phyloP scores from a whole-genome alignment of 2,329 filamentous ascomycete genomes.

The Esteya vermicola region DNA sequence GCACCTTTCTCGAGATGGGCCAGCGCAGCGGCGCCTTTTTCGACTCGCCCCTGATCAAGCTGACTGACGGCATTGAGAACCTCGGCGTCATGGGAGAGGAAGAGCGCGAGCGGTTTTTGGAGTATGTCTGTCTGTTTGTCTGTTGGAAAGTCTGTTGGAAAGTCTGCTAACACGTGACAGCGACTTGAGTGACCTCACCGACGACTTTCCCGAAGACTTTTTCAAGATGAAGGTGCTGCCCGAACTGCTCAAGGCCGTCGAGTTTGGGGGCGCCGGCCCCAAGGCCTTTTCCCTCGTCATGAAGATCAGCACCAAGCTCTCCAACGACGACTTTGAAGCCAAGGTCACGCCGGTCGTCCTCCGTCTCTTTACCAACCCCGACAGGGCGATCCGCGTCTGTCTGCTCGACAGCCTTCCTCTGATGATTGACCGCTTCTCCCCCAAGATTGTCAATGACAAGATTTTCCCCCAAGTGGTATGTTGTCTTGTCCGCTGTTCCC shows the following conservation, averaged over 20 bases:
- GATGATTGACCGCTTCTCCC: constrained; percentile 83
- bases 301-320: constrained; percentile 78
- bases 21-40: constrained; percentile 75
- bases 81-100: constrained; percentile 74
- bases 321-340: constrained; percentile 76
- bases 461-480: constrained; percentile 86
- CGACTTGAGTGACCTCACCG: constrained; percentile 71
- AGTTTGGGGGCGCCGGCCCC: constrained; percentile 89
- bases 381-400: constrained; percentile 82
- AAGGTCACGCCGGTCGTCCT: constrained; percentile 78
- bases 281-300: constrained; percentile 80
- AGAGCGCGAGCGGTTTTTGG: constrained; percentile 74
- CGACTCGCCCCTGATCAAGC: constrained; percentile 77
- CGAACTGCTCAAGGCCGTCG: constrained; percentile 94
- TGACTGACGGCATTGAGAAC: constrained; percentile 87
- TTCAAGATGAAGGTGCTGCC: constrained; percentile 95
- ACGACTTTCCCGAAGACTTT: constrained; percentile 95
- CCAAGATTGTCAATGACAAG: constrained; percentile 86
- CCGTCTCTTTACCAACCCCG: constrained; percentile 77
- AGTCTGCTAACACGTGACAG: constrained; percentile 14
- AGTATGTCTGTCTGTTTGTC: constrained; percentile 23
- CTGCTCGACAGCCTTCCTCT: constrained; percentile 74
- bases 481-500: too few relatives aligned
- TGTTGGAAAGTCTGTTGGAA: neutral
- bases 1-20: constrained; percentile 82